Evolutionary conservation across 305 asterid species (phyloP).

Genomic region (Solanum hybrid): DNA sequence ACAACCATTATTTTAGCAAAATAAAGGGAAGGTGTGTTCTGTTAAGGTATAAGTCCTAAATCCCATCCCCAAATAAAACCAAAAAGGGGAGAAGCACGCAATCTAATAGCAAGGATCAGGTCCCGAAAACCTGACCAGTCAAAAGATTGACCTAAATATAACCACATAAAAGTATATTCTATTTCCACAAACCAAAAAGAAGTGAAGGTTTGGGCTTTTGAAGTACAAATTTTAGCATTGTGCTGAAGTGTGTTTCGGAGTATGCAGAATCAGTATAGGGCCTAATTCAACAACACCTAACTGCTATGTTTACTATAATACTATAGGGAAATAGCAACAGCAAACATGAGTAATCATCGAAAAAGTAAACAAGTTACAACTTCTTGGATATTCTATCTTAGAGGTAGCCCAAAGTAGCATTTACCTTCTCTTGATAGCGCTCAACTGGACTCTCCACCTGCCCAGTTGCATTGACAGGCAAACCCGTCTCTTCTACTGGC

Average conservation of each 20-base stretch:
- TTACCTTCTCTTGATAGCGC: conserved; percentile 43
- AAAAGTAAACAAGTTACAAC: neutral
- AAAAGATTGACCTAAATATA: neutral
- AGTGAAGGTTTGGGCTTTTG: neutral
- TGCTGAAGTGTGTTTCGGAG: neutral
- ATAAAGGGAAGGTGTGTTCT: neutral
- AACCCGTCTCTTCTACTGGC: conserved; percentile 29
- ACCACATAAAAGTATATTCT: neutral
- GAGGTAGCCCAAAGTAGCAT: neutral
- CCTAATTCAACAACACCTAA: neutral
- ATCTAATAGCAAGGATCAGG: neutral
- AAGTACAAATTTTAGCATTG: neutral
- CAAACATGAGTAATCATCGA: neutral
- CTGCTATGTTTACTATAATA: neutral
- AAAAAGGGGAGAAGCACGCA: neutral
- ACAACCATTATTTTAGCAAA: neutral
- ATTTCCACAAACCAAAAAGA: neutral
- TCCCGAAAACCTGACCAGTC: neutral
- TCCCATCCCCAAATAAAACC: neutral
- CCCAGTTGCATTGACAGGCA: conserved; percentile 18
- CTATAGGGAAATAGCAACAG: neutral
- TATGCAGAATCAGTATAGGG: neutral
- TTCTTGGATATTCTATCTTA: neutral
- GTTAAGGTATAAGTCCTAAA: neutral
- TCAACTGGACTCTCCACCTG: conserved; percentile 22